Conservation (phyloP, 202 grass and related monocot species). For the Bolboschoenoplectus hybrid region DNA sequence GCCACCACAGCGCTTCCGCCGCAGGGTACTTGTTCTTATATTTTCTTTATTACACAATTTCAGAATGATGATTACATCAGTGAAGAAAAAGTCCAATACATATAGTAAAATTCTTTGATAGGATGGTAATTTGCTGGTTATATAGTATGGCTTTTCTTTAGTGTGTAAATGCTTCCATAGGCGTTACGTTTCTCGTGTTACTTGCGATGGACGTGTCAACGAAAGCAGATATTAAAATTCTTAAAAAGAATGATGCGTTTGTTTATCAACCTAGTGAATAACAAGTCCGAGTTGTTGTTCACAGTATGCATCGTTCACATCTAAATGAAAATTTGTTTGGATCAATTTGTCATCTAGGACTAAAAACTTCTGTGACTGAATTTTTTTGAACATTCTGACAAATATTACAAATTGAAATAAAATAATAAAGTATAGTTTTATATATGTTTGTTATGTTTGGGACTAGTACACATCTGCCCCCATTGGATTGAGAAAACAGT, state of each 20-base stretch:
- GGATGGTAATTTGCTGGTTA: not conserved
- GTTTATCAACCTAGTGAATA: conserved; percentile 7
- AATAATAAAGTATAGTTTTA: not conserved
- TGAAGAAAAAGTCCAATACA: not conserved
- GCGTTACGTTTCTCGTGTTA: conserved; percentile 63
- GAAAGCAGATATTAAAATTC: conserved; percentile 52
- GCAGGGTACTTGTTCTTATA: conserved; percentile 49
- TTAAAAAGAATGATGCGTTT: conserved; percentile 47
- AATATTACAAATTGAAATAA: not conserved
- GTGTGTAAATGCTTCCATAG: conserved; percentile 46
- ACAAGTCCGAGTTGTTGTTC: conserved; percentile 38
- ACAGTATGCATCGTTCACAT: conserved; percentile 42
- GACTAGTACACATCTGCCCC: conserved; percentile 45
- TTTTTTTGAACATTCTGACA: not conserved
- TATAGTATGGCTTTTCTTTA: not conserved
- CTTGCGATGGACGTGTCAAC: conserved; percentile 39
- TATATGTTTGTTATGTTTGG: conserved; percentile 27
- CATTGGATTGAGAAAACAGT: conserved; percentile 33
- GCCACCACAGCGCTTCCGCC: conserved; percentile 74
- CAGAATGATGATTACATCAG: not conserved
- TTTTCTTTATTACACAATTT: not conserved
- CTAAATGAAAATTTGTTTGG: not conserved
- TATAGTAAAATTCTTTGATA: not conserved
- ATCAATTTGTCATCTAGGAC: not conserved
- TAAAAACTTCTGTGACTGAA: not conserved